Base-by-base conservation (phyloP, 108 stramenopile species). In the Stephanodiscus minutulus region DNA sequence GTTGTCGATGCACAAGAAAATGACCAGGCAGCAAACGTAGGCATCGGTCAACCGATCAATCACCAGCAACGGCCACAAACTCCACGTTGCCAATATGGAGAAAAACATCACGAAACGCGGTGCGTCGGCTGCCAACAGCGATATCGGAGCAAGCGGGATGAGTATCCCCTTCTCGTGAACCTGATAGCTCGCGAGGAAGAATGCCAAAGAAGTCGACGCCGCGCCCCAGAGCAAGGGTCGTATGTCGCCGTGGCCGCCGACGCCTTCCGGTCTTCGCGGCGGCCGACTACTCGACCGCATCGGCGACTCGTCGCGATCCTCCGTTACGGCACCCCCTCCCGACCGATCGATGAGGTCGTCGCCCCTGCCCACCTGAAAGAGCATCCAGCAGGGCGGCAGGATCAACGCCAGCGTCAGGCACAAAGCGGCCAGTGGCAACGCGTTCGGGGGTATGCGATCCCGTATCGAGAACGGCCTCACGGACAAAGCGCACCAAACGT, bases 81-180 rank as follows among this genome's bases (percentile, higher is more conserved):
- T 87, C 92, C 92, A 94, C 0, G 82, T 80, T 18, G 85, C 74
- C 55, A 85, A 85, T 3, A 86, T 59, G 15, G 90, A 87, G 63
- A 91, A 90, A 84, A 84, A 94, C 29, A 77, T 44, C 8, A 84
- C 77, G 54, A 91, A 88, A 0, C 36, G 25, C 48, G 80, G 72
- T 18, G 85, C 88, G 48, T 88, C 84, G 56, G 65, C 39, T 43
- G 72, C 36, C 72, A 95, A 59, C 41, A 96, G 64, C 17, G 87
- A 70, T n/a, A 88, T 65, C 0, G 96, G 96, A 24, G 91, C 89
- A 33, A 93, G 72, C 11, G 94, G 76, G 64, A 98, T 70, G 33
- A 98, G 83, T 41, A 96, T 89, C 11, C 91, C 89, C 76, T 98
- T 98, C 76, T 98, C 97, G 71, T 98, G 97, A 47, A 97, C 97